phyloP scores from a whole-genome alignment of 2,329 filamentous ascomycete species.

The Claviceps africana region DNA sequence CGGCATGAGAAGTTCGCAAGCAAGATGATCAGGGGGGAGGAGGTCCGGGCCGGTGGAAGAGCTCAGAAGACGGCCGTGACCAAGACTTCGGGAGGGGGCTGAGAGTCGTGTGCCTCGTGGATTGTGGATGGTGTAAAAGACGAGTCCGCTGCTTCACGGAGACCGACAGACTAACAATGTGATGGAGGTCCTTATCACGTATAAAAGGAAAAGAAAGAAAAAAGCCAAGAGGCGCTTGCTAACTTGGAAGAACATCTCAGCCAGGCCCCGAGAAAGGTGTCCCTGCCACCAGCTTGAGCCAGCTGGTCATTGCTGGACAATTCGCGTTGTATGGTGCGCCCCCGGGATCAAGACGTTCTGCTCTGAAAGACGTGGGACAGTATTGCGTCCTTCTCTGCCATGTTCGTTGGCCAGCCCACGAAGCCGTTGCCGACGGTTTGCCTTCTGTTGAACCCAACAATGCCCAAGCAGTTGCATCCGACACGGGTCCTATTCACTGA shows the following conservation, averaged over 20 bases:
- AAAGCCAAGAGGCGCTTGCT: not conserved
- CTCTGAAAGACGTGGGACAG: slow-evolving; percentile 1
- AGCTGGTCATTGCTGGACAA: not conserved
- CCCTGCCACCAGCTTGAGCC: not conserved
- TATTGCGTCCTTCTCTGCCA: not conserved
- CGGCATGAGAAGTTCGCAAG: not conserved
- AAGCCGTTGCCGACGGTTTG: slow-evolving; percentile 4
- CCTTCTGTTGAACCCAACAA: slow-evolving; percentile 5
- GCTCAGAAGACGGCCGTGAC: not conserved
- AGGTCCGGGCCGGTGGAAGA: not conserved
- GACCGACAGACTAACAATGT: not conserved
- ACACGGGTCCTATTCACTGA: slow-evolving; percentile 2
- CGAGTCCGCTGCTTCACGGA: not conserved
- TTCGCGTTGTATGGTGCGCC: slow-evolving; percentile 2
- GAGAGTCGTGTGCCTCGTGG: not conserved
- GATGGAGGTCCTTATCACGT: not conserved
- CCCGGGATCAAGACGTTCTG: not conserved
- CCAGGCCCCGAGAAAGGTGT: not conserved
- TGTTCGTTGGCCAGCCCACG: not conserved
- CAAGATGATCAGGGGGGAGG: not conserved
- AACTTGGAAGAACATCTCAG: not conserved
- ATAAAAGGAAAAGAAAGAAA: too few relatives aligned
- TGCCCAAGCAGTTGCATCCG: slow-evolving; percentile 3
- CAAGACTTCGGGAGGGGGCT: not conserved
- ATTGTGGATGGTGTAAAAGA: not conserved